Evolutionary conservation across 1,139 yeast genomes (phyloP).

Genomic region (Candida frijolesensis): DNA sequence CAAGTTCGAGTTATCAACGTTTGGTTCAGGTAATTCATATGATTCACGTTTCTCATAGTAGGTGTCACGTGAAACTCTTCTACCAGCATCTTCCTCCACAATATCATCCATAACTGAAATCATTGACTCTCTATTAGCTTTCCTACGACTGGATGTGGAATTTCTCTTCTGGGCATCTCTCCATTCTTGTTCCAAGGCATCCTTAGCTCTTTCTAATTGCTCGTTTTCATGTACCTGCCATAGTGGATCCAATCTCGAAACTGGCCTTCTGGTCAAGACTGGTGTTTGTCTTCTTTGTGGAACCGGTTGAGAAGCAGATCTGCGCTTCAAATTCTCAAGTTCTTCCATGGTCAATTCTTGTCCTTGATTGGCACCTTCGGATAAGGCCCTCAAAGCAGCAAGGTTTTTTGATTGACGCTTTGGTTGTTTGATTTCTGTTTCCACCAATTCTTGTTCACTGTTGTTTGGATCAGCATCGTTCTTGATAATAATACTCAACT

Average conservation of each 20-base stretch:
- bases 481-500: constrained; percentile 41
- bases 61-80: constrained; percentile 24
- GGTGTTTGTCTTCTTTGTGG: constrained; percentile 45
- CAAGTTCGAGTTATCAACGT: constrained; percentile 39
- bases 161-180: constrained; percentile 21
- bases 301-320: constrained; percentile 51
- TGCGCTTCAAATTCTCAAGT: constrained; percentile 44
- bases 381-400: constrained; percentile 34
- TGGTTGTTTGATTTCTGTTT: constrained; percentile 35
- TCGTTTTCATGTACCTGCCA: constrained; percentile 52
- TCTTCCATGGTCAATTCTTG: constrained; percentile 41
- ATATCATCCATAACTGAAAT: constrained; percentile 34
- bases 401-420: constrained; percentile 37
- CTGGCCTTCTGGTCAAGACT: constrained; percentile 57
- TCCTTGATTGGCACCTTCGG: constrained; percentile 33
- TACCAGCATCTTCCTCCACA: constrained; percentile 13
- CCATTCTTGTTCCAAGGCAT: constrained; percentile 41
- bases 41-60: constrained; percentile 21
- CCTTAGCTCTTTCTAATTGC: constrained; percentile 49
- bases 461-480: constrained; percentile 32
- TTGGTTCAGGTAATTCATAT: constrained; percentile 43
- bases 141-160: constrained; percentile 17
- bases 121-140: constrained; percentile 42
- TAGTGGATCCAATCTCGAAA: constrained; percentile 70
- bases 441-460: constrained; percentile 34